Percentiles rank a stretch among this genome's conserved stretches.
These are phyloP conservation scores for Chloroidium sp. DNA, from an alignment of 163 green algal genomes.

Conservation along the genomic window DNA sequence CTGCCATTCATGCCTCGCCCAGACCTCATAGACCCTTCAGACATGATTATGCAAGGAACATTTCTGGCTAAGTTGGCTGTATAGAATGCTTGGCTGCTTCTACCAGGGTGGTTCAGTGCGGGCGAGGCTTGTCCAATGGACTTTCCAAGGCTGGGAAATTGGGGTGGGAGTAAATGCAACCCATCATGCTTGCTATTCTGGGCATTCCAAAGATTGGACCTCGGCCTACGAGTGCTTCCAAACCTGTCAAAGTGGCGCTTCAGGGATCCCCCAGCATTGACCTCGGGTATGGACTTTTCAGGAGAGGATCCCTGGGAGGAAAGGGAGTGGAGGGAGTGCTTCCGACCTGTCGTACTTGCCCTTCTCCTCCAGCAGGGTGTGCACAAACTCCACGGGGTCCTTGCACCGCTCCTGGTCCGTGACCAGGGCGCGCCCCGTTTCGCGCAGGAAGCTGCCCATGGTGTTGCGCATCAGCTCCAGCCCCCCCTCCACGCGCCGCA, in stretches of 20 bases:
- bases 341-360: constrained; percentile 81
- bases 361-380: constrained; percentile 73
- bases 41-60: too few species aligned
- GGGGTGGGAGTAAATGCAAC: too few species aligned
- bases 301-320: neutral
- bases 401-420: constrained; percentile 56
- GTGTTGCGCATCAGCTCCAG: constrained; percentile 47
- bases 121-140: too few species aligned
- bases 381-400: constrained; percentile 82
- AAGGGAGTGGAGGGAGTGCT: neutral
- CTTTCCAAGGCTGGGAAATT: too few species aligned
- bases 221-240: neutral
- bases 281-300: neutral
- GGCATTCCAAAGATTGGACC: too few species aligned
- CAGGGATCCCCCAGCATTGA: neutral
- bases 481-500: constrained; percentile 60
- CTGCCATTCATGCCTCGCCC: too few species aligned
- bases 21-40: too few species aligned
- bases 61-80: too few species aligned
- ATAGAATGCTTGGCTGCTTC: too few species aligned
- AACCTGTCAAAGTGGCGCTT: neutral
- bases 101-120: too few species aligned
- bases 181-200: too few species aligned
- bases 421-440: constrained; percentile 67
- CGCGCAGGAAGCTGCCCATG: constrained; percentile 64